A percentile compares a stretch with the other conserved stretches of the same genome.
These are phyloP conservation scores for Cystobasidiaceae sp. DNA, from an alignment of 1,284 basidiomycete genomes.

Conservation along the genomic window DNA sequence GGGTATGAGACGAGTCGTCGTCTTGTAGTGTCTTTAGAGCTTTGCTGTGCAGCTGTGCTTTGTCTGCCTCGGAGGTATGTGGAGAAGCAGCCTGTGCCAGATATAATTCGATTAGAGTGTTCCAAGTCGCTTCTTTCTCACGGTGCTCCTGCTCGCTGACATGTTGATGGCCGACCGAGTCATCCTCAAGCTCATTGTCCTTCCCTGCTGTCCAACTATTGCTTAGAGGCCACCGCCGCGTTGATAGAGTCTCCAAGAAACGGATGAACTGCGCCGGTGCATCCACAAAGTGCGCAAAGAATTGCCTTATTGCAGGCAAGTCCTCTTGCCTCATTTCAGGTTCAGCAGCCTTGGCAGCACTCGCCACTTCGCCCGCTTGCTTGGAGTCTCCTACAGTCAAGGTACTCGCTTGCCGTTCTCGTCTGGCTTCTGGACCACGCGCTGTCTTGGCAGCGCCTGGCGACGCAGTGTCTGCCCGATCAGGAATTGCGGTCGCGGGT, in stretches of 20 bases:
- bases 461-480: not conserved
- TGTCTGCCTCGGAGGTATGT: not conserved
- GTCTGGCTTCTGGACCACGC: slow-evolving; percentile 35
- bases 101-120: slow-evolving; percentile 91
- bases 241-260: slow-evolving; percentile 84
- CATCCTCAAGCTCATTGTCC: not conserved
- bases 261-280: slow-evolving; percentile 74
- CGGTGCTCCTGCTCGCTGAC: slow-evolving; percentile 56
- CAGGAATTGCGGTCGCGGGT: too few species aligned
- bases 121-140: slow-evolving; percentile 89
- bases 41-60: slow-evolving; percentile 51
- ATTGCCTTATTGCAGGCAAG: slow-evolving; percentile 71
- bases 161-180: slow-evolving; percentile 3
- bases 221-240: slow-evolving; percentile 54
- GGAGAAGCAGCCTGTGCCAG: slow-evolving; percentile 48
- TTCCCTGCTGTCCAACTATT: not conserved
- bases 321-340: not conserved
- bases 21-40: slow-evolving; percentile 52
- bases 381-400: not conserved
- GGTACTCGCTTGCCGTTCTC: not conserved
- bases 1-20: slow-evolving; percentile 59
- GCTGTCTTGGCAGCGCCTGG: not conserved
- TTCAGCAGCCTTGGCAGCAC: not conserved
- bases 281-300: slow-evolving; percentile 92
- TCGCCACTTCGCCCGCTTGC: not conserved